Conservation (phyloP, 2,329 filamentous ascomycete species). For the Epichloe typhina region DNA sequence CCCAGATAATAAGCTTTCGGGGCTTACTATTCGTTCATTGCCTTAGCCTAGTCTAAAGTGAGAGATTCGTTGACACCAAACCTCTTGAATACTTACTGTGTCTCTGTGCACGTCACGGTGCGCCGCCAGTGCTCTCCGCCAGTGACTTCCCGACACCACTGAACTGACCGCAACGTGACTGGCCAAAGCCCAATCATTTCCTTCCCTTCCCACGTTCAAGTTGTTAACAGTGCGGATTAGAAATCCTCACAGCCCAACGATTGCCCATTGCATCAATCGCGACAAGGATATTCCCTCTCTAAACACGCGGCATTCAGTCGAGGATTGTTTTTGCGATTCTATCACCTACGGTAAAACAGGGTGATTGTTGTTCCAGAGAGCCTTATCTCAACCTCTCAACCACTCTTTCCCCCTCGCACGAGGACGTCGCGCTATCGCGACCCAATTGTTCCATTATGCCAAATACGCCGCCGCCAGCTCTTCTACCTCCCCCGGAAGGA, state of each 20-base stretch:
- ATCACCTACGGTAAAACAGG: background rate
- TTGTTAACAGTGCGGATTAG: conserved; percentile 29
- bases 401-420: conserved; percentile 5
- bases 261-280: conserved; percentile 6
- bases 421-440: conserved; percentile 17
- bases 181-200: conserved; percentile 5
- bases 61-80: too few species aligned
- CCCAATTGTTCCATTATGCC: conserved; percentile 25
- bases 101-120: too few species aligned
- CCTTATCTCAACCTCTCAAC: background rate
- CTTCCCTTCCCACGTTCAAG: conserved; percentile 9
- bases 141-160: background rate
- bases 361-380: background rate
- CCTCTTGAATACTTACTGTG: too few species aligned
- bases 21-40: too few species aligned
- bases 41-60: too few species aligned
- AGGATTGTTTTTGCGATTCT: background rate
- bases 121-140: too few species aligned
- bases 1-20: too few species aligned
- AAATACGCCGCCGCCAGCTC: conserved; percentile 32
- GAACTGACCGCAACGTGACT: conserved; percentile 15
- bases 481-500: conserved; percentile 44
- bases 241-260: conserved; percentile 25
- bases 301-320: background rate
- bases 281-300: background rate